These are phyloP conservation scores for Halophytophthora polymorphica DNA, from an alignment of 352 stramenopile species.

Conservation along the genomic window DNA sequence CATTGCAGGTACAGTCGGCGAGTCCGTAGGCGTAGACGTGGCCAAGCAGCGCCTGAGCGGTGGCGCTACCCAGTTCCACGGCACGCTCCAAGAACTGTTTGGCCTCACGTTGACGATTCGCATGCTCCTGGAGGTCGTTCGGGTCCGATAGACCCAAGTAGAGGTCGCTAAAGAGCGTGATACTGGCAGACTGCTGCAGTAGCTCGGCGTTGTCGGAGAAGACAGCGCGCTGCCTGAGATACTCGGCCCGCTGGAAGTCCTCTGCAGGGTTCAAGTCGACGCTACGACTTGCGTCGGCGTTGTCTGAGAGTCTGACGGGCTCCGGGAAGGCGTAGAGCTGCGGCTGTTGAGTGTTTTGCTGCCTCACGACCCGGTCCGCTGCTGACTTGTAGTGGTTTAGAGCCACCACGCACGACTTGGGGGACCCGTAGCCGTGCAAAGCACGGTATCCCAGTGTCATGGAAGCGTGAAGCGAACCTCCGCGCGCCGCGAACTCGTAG, in stretches of 20 bases:
- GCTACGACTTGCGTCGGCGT: slow-evolving; percentile 21
- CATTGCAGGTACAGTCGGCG: slow-evolving; percentile 27
- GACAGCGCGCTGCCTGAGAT: slow-evolving; percentile 36
- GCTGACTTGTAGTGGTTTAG: slow-evolving; percentile 76
- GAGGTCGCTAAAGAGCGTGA: slow-evolving; percentile 58
- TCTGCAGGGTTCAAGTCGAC: slow-evolving; percentile 19
- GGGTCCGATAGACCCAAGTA: slow-evolving; percentile 14
- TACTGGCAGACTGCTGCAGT: slow-evolving; percentile 45
- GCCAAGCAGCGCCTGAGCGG: slow-evolving; percentile 49
- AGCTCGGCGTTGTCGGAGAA: slow-evolving; percentile 26
- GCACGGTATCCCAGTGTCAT: slow-evolving; percentile 77
- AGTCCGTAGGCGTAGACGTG: slow-evolving; percentile 67
- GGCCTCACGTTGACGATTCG: slow-evolving; percentile 29
- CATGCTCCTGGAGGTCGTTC: slow-evolving; percentile 22
- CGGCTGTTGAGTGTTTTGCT: slow-evolving; percentile 15
- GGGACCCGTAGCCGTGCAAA: slow-evolving; percentile 45
- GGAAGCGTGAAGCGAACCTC: slow-evolving; percentile 32
- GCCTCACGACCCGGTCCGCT: slow-evolving; percentile 43
- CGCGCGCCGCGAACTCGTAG: slow-evolving; percentile 57
- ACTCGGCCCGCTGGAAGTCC: slow-evolving; percentile 45
- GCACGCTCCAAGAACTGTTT: slow-evolving; percentile 40
- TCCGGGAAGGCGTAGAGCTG: slow-evolving; percentile 34
- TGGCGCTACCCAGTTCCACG: slow-evolving; percentile 29
- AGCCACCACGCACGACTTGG: slow-evolving; percentile 48
- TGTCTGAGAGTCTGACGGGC: slow-evolving; percentile 32